Conservation (phyloP, 2,329 filamentous ascomycete genomes). For the Alternaria incomplexa region DNA sequence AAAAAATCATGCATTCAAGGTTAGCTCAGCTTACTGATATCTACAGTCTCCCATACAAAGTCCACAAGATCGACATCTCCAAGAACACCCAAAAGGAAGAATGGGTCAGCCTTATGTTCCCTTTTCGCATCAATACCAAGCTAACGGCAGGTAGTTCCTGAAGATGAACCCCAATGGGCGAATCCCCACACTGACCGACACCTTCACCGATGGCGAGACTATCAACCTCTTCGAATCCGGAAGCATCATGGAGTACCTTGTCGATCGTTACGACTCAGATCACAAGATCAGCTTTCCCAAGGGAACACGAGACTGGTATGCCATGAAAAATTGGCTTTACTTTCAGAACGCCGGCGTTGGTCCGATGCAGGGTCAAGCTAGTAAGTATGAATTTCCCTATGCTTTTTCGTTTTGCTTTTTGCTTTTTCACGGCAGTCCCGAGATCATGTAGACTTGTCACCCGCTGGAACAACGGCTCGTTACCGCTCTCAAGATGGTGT, state of each 20-base stretch:
- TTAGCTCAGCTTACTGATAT: not conserved
- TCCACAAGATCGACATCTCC: slow-evolving; percentile 71
- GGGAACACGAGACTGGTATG: slow-evolving; percentile 76
- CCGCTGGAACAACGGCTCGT: not conserved
- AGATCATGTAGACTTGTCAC: not conserved
- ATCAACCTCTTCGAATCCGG: slow-evolving; percentile 85
- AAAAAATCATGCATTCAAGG: not conserved
- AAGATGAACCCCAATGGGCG: slow-evolving; percentile 93
- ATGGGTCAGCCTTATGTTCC: slow-evolving; percentile 51
- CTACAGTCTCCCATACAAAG: slow-evolving; percentile 72
- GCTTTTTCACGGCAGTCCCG: not conserved
- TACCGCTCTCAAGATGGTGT: not conserved
- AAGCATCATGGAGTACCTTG: slow-evolving; percentile 82
- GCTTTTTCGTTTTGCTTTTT: not conserved
- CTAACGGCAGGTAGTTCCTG: slow-evolving; percentile 64
- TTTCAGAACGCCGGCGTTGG: slow-evolving; percentile 79
- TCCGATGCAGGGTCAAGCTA: slow-evolving; percentile 80
- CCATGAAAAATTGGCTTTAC: slow-evolving; percentile 75
- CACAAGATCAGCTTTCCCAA: slow-evolving; percentile 81
- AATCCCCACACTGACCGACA: slow-evolving; percentile 84
- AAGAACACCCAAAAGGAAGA: slow-evolving; percentile 82
- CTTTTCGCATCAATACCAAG: not conserved
- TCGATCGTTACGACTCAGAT: slow-evolving; percentile 79
- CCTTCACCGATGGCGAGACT: slow-evolving; percentile 71
- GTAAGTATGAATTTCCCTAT: slow-evolving; percentile 26